Evolutionary conservation across 2,329 filamentous ascomycete species (phyloP).

Genomic region (Penicillium sp.): DNA sequence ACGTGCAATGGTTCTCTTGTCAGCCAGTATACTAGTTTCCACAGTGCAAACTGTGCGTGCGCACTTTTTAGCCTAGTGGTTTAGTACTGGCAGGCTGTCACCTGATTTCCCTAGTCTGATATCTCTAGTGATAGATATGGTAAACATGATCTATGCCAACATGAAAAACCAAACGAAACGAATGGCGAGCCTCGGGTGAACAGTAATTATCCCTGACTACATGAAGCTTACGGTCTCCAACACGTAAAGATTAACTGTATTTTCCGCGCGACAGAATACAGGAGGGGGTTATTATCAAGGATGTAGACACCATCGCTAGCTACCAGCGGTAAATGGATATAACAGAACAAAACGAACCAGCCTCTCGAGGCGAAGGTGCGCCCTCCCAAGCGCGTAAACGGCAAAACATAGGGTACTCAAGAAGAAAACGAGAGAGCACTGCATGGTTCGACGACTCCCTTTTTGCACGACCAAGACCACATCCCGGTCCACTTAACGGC

Average conservation of each 20-base stretch:
- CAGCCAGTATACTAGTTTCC: too few relatives aligned
- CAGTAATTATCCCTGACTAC: conserved; percentile 1
- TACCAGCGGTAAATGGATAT: conserved; percentile 37
- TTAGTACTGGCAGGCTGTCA: too few relatives aligned
- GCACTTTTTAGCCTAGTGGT: too few relatives aligned
- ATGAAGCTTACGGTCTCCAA: background rate
- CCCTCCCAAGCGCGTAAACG: conserved; percentile 27
- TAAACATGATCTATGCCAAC: too few relatives aligned
- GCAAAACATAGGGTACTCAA: conserved; percentile 35
- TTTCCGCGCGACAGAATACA: conserved; percentile 37
- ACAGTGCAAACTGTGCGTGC: background rate
- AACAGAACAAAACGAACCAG: conserved; percentile 31
- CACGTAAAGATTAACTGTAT: conserved; percentile 32
- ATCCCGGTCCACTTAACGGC: conserved; percentile 57
- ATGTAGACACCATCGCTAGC: conserved; percentile 40
- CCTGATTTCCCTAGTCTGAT: too few relatives aligned
- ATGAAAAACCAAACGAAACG: background rate
- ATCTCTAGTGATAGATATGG: too few relatives aligned
- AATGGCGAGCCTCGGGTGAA: conserved; percentile 9
- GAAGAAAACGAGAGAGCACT: conserved; percentile 28
- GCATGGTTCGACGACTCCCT: conserved; percentile 24
- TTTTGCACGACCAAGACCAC: conserved; percentile 23
- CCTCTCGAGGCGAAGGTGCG: conserved; percentile 26
- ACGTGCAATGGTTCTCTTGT: too few relatives aligned
- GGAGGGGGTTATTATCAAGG: conserved; percentile 41